phyloP scores from a whole-genome alignment of 345 rosid genomes.

The Carallia pectinifolia region DNA sequence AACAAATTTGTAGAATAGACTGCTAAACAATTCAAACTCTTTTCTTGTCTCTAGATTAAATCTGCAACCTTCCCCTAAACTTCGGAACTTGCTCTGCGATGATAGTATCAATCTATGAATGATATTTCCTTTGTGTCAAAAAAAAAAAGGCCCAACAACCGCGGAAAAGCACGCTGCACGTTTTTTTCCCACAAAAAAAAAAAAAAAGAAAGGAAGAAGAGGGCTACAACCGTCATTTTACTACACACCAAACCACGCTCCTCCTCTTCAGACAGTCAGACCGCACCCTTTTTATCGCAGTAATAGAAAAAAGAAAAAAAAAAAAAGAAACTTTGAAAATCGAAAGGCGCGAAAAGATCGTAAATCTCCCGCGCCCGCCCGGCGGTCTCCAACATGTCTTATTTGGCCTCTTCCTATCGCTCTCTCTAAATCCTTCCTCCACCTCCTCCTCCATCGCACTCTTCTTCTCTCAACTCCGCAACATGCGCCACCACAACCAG shows the following conservation, averaged over 20 bases:
- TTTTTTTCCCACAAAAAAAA: too few relatives aligned
- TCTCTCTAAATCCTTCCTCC: background rate
- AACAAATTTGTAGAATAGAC: too few relatives aligned
- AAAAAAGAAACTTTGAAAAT: constrained; percentile 13
- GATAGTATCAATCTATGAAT: too few relatives aligned
- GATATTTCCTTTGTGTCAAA: too few relatives aligned
- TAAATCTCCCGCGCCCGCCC: constrained; percentile 63
- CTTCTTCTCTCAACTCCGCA: constrained; percentile 36
- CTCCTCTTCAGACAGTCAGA: background rate
- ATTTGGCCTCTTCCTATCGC: background rate
- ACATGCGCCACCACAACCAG: constrained; percentile 28
- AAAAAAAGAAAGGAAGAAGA: background rate
- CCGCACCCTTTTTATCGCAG: background rate
- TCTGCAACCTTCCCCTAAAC: too few relatives aligned
- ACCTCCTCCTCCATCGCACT: background rate
- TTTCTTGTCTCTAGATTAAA: too few relatives aligned
- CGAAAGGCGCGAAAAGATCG: constrained; percentile 63
- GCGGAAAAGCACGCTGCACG: too few relatives aligned
- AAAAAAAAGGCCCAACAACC: too few relatives aligned
- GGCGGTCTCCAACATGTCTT: background rate
- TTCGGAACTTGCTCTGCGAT: too few relatives aligned
- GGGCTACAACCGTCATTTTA: background rate
- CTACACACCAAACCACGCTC: background rate
- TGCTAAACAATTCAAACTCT: too few relatives aligned
- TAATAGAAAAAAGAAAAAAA: too few relatives aligned